phyloP scores from a whole-genome alignment of 73 alveolate genomes.

The Vitrella brassicaformis region DNA sequence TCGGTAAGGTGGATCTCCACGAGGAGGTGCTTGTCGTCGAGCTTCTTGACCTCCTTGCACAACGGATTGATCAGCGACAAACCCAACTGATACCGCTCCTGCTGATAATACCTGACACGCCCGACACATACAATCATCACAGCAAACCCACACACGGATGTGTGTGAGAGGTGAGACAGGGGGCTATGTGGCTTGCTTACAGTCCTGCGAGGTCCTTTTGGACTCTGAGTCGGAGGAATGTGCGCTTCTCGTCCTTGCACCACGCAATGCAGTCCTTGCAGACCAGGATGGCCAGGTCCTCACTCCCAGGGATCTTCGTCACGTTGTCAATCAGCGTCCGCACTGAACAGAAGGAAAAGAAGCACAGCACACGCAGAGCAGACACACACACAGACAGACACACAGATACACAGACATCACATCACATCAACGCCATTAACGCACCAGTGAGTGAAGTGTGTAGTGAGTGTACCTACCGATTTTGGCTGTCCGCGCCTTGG shows the following conservation, averaged over 20 bases:
- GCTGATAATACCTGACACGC: too few relatives aligned
- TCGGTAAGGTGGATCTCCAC: conserved; percentile 45
- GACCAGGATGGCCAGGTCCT: conserved; percentile 14
- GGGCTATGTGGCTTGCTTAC: too few relatives aligned
- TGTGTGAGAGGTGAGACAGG: background rate
- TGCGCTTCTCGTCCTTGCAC: conserved; percentile 46
- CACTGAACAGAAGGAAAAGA: conserved; percentile 3
- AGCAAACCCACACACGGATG: background rate
- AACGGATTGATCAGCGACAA: conserved; percentile 15
- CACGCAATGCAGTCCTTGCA: conserved; percentile 40
- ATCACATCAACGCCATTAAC: too few relatives aligned
- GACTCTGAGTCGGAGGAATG: conserved; percentile 47
- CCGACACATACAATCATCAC: too few relatives aligned
- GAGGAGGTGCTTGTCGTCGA: conserved; percentile 45
- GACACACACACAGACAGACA: too few relatives aligned
- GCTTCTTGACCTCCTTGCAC: conserved; percentile 39
- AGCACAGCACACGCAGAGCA: background rate
- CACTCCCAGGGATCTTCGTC: conserved; percentile 26
- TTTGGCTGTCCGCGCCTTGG: conserved; percentile 50
- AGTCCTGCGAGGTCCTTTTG: conserved; percentile 45
- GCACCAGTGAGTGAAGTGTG: too few relatives aligned
- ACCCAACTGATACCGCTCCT: conserved; percentile 21
- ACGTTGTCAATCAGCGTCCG: conserved; percentile 42
- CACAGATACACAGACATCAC: too few relatives aligned
- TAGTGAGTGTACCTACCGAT: conserved; percentile 28